Evolutionary conservation across 2,329 filamentous ascomycete species (phyloP).

Genomic region (Exophiala dermatitidis): DNA sequence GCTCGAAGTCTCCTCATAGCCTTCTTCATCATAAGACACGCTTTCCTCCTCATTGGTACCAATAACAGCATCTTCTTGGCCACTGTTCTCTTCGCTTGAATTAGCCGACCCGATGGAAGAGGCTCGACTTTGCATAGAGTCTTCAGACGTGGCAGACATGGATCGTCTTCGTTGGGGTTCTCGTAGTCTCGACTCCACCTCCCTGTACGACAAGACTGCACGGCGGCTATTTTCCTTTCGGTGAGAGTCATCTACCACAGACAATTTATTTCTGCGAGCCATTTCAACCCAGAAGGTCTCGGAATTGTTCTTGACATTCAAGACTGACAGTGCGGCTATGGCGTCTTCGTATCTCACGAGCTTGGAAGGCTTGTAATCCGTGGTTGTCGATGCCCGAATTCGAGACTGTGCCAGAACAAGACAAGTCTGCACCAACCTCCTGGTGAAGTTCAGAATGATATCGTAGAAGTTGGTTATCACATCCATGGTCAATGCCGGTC

Average conservation of each 20-base stretch:
- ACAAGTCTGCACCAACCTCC: constrained; percentile 60
- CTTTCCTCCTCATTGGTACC: neutral
- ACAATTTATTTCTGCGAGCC: constrained; percentile 47
- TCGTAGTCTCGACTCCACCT: constrained; percentile 27
- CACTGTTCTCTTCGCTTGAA: neutral
- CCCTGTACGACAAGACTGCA: constrained; percentile 11
- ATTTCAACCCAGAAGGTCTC: constrained; percentile 47
- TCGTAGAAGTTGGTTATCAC: constrained; percentile 69
- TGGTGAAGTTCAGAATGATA: constrained; percentile 60
- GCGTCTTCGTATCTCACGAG: constrained; percentile 46
- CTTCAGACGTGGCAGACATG: neutral
- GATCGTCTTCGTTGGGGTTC: constrained; percentile 7
- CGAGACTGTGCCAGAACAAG: constrained; percentile 66
- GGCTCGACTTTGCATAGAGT: neutral
- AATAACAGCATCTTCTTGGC: neutral
- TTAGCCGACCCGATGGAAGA: neutral
- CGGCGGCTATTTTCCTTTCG: constrained; percentile 15
- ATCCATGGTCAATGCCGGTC: constrained; percentile 65
- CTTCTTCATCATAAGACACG: neutral
- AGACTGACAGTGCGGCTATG: constrained; percentile 46
- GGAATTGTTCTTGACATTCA: constrained; percentile 42
- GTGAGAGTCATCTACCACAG: constrained; percentile 33
- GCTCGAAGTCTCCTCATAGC: neutral
- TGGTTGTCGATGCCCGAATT: constrained; percentile 45
- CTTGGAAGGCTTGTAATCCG: constrained; percentile 29